Percentiles rank a stretch among this genome's conserved stretches.
phyloP scores from a whole-genome alignment of 2,329 filamentous ascomycete species.

The Fusarium torreyae region DNA sequence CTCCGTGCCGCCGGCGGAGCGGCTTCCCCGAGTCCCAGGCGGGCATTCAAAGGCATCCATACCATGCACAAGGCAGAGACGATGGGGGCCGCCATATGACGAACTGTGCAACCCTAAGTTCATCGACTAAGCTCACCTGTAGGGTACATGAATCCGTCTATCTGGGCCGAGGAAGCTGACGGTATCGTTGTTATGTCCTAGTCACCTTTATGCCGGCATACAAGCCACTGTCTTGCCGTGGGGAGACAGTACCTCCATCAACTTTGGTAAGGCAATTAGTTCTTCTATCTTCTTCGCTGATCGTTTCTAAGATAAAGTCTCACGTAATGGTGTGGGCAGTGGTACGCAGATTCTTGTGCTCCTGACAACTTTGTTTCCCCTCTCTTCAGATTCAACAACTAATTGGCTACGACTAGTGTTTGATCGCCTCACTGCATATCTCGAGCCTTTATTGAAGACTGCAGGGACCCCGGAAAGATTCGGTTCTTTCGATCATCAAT shows the following conservation, averaged over 20 bases:
- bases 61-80: slow-evolving; percentile 18
- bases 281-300: slow-evolving; percentile 7
- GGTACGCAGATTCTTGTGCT: slow-evolving; percentile 31
- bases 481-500: not conserved
- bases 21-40: slow-evolving; percentile 20
- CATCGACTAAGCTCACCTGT: slow-evolving; percentile 38
- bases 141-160: slow-evolving; percentile 15
- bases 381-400: slow-evolving; percentile 6
- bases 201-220: slow-evolving; percentile 20
- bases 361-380: slow-evolving; percentile 26
- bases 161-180: slow-evolving; percentile 33
- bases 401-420: not conserved
- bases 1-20: slow-evolving; percentile 1
- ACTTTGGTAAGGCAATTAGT: not conserved
- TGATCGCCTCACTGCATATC: slow-evolving; percentile 18
- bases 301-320: slow-evolving; percentile 35
- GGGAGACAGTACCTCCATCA: slow-evolving; percentile 17
- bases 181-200: slow-evolving; percentile 11
- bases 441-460: slow-evolving; percentile 5
- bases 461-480: not conserved
- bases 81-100: slow-evolving; percentile 26
- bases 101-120: slow-evolving; percentile 33
- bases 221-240: slow-evolving; percentile 43
- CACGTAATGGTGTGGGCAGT: slow-evolving; percentile 38
- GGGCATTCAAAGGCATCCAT: slow-evolving; percentile 22